Conservation (phyloP, 2,329 filamentous ascomycete species). For the Curvularia verruculosa region DNA sequence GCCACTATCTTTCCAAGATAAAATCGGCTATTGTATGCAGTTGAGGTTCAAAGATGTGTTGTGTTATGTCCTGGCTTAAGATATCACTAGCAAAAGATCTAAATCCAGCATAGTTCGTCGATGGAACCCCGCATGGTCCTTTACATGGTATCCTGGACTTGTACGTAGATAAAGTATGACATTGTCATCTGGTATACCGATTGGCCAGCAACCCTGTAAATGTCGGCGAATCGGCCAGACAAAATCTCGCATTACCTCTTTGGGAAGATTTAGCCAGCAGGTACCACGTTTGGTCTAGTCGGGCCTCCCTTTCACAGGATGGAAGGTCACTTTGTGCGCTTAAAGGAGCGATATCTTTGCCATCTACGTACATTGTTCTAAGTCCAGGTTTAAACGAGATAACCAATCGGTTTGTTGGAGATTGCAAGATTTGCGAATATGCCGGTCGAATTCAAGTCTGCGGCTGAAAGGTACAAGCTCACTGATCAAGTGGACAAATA, state of each 20-base stretch:
- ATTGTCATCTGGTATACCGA: neutral
- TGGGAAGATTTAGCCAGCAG: constrained; percentile 1
- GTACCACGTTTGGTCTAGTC: neutral
- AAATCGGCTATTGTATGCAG: neutral
- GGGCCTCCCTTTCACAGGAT: neutral
- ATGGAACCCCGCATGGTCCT: neutral
- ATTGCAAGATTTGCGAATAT: neutral
- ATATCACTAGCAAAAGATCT: neutral
- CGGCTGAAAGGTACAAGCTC: neutral
- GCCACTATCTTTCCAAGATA: neutral
- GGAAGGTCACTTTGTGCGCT: neutral
- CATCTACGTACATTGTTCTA: neutral
- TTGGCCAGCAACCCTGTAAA: neutral
- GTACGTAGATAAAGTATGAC: neutral
- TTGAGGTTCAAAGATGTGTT: neutral
- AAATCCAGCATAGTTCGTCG: neutral
- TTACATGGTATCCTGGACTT: neutral
- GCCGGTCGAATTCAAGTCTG: neutral
- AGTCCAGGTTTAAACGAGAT: neutral
- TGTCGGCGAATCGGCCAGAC: neutral
- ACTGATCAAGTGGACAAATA: neutral
- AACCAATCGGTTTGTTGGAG: neutral
- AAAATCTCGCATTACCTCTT: neutral
- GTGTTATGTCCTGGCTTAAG: neutral
- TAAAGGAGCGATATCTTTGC: neutral